These are phyloP conservation scores for Vicia sativa DNA, from an alignment of 306 rosid species.

Conservation along the genomic window DNA sequence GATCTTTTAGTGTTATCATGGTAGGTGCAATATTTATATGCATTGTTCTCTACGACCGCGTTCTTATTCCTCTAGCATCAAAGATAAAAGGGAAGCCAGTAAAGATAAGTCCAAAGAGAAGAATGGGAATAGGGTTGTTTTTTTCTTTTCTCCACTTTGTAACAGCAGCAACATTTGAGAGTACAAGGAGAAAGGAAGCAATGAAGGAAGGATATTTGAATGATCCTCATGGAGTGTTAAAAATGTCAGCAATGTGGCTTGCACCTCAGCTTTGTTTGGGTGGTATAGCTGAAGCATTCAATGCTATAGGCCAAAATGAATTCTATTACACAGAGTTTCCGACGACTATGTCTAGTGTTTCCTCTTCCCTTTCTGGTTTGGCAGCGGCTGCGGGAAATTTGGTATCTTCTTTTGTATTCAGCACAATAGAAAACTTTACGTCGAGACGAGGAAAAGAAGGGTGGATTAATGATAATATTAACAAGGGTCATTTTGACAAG, in stretches of 20 bases:
- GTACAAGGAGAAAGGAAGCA: conserved; percentile 46
- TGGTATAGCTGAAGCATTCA: conserved; percentile 72
- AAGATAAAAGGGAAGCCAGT: conserved; percentile 56
- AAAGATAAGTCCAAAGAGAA: conserved; percentile 44
- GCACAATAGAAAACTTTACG: conserved; percentile 46
- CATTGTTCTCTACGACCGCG: conserved; percentile 61
- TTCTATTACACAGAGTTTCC: conserved; percentile 74
- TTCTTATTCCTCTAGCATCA: conserved; percentile 60
- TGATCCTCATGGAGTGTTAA: conserved; percentile 42
- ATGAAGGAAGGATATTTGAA: conserved; percentile 41
- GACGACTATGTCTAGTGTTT: conserved; percentile 59
- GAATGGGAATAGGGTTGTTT: conserved; percentile 66
- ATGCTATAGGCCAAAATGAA: conserved; percentile 64
- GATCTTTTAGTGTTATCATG: conserved; percentile 48
- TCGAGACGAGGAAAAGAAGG: conserved; percentile 61
- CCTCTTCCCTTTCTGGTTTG: conserved; percentile 52
- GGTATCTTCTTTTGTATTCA: conserved; percentile 53
- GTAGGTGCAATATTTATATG: conserved; percentile 46
- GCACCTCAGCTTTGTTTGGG: conserved; percentile 52
- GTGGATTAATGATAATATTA: conserved; percentile 61
- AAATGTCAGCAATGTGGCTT: conserved; percentile 74
- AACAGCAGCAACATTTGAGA: conserved; percentile 52
- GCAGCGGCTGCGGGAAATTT: conserved; percentile 61
- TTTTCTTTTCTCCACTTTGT: conserved; percentile 47
- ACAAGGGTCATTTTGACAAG: conserved; percentile 58